Base-by-base conservation (phyloP, 148 eudicot species). In the Fagopyrum esculentum region DNA sequence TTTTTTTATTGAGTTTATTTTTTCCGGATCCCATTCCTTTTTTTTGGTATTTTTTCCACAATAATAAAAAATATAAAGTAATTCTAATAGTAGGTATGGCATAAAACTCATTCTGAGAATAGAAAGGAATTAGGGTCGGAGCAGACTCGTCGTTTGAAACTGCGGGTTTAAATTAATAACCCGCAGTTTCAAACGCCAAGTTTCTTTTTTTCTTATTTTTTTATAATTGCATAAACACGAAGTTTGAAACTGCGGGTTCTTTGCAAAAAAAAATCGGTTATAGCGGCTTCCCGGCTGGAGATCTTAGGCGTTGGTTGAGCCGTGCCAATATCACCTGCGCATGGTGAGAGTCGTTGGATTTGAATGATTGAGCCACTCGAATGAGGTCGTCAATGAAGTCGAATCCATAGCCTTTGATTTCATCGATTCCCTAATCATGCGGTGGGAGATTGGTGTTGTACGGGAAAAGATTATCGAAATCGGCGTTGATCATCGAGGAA, bases 201-300 rank as follows among this genome's bases (percentile, higher is more conserved):
- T 22, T 22, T 22, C 26, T 22, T 22, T 22, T 22, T 22, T 22
- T 22, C 26, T 22, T 22, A 22, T 22, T 22, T 22, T 22, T 22
- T 22, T 22, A 22, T 22, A 22, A 22, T 22, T 22, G 26, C 26
- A 22, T 22, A 22, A 22, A 22, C 26, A 22, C 26, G 26, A 22
- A 22, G 26, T 22, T 22, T 22, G 26, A 22, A 22, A 22, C 26
- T 22, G 26, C 26, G 26, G 26, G 26, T 77, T 94, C 96, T 74
- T 90, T 91, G 84, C 89, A 91, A 81, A 89, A 94, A 77, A 84
- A 94, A 22, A 90, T 91, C 2, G 96, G 77, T 30, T 90, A 93
- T 35, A 91, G 89, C 0, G 98, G 93, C 29, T 88, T 91, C 0
- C 97, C 98, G 6, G 75, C 15, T 2, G 97, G 91, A 13, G 96